A percentile compares a stretch with the other conserved stretches of the same genome.
Conservation (phyloP, 2,329 filamentous ascomycete genomes). For the Monosporascus sp. region DNA sequence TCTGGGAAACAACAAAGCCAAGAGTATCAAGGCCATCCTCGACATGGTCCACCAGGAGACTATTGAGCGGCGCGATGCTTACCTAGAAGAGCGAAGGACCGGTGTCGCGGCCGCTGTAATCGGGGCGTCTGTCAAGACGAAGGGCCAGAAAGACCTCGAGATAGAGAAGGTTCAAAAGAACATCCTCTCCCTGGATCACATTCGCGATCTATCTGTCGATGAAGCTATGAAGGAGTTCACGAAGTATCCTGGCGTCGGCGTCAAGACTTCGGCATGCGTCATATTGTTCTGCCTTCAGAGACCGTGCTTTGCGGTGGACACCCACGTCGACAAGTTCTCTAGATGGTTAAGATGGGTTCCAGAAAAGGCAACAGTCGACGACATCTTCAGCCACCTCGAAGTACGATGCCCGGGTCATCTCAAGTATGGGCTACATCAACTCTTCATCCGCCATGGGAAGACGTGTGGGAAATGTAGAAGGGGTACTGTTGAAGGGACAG, state of each 20-base stretch:
- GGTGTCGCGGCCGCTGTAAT: constrained; percentile 37
- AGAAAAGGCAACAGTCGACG: constrained; percentile 35
- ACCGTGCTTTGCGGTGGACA: constrained; percentile 53
- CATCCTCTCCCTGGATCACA: constrained; percentile 52
- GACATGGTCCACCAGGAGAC: constrained; percentile 69
- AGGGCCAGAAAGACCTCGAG: constrained; percentile 50
- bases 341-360: constrained; percentile 54
- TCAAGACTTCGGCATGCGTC: constrained; percentile 54
- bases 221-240: constrained; percentile 47
- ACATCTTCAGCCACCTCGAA: constrained; percentile 49
- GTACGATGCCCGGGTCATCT: constrained; percentile 44
- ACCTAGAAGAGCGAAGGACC: constrained; percentile 37
- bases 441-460: constrained; percentile 50
- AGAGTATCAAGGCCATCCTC: constrained; percentile 67
- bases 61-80: constrained; percentile 37
- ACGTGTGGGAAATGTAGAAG: constrained; percentile 41
- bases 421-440: constrained; percentile 51
- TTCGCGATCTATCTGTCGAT: constrained; percentile 39
- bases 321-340: constrained; percentile 48
- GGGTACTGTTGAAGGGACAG: constrained; percentile 51
- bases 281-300: constrained; percentile 50
- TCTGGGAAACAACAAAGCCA: constrained; percentile 64
- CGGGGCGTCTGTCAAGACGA: constrained; percentile 32
- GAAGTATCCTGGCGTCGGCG: constrained; percentile 47
- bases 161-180: constrained; percentile 51